Evolutionary conservation across 2,329 filamentous ascomycete genomes (phyloP).

Genomic region (Arthrobotrys pseudoclavata): DNA sequence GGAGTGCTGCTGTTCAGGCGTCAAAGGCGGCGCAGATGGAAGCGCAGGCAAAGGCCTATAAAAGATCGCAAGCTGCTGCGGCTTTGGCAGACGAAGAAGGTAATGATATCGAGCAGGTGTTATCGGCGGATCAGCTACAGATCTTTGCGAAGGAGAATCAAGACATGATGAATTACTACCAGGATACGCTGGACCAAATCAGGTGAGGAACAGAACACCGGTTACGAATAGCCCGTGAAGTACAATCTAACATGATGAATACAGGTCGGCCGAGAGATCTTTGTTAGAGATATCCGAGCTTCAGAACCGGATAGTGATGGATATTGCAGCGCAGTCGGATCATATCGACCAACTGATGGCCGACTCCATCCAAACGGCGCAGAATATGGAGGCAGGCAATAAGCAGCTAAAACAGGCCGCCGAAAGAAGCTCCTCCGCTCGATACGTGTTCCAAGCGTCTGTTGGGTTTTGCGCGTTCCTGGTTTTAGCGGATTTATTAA

Average conservation of each 20-base stretch:
- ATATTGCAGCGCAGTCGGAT: slow-evolving; percentile 86
- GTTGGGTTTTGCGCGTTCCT: slow-evolving; percentile 80
- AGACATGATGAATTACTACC: slow-evolving; percentile 91
- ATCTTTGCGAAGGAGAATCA: slow-evolving; percentile 94
- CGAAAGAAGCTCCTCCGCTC: slow-evolving; percentile 78
- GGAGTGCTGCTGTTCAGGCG: slow-evolving; percentile 46
- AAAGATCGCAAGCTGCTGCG: slow-evolving; percentile 61
- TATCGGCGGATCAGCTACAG: slow-evolving; percentile 88
- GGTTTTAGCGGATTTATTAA: slow-evolving; percentile 82
- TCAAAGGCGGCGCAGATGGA: slow-evolving; percentile 60
- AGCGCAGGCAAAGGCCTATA: slow-evolving; percentile 56
- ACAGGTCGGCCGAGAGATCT: slow-evolving; percentile 87
- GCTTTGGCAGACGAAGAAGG: slow-evolving; percentile 63
- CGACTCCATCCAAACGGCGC: slow-evolving; percentile 83
- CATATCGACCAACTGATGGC: slow-evolving; percentile 89
- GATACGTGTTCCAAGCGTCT: slow-evolving; percentile 84
- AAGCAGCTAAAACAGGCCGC: slow-evolving; percentile 88
- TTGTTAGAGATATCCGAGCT: slow-evolving; percentile 92
- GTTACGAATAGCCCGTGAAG: not conserved
- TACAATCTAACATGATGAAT: not conserved
- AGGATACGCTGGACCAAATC: slow-evolving; percentile 93
- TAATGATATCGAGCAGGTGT: slow-evolving; percentile 68
- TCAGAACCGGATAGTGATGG: slow-evolving; percentile 87
- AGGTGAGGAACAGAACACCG: slow-evolving; percentile 71
- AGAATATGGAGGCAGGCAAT: slow-evolving; percentile 91